These are phyloP conservation scores for Xerophyta viscosa DNA, from an alignment of 106 monocot species.

Conservation along the genomic window DNA sequence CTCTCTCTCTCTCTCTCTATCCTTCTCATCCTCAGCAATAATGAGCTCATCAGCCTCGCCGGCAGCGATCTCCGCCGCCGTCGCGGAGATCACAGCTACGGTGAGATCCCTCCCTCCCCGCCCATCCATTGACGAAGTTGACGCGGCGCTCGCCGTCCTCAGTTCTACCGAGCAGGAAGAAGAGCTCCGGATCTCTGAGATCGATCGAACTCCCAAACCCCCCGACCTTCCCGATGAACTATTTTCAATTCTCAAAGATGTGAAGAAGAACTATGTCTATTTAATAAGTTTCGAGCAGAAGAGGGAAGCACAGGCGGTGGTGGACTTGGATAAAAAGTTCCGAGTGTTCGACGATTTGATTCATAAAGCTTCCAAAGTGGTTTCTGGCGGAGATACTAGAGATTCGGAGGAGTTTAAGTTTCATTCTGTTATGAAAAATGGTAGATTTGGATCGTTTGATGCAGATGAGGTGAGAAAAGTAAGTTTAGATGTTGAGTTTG, in stretches of 20 bases:
- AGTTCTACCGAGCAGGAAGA: conserved; percentile 40
- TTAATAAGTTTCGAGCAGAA: conserved; percentile 50
- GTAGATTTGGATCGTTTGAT: too few species aligned
- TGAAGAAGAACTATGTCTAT: conserved; percentile 30
- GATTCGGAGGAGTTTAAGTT: conserved; percentile 6
- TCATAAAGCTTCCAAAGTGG: conserved; percentile 2
- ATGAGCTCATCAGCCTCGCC: too few species aligned
- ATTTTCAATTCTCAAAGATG: conserved; percentile 1
- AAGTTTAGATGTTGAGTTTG: too few species aligned
- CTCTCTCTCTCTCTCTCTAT: too few species aligned
- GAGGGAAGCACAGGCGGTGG: conserved; percentile 1
- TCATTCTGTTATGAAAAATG: too few species aligned
- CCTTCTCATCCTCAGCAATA: too few species aligned
- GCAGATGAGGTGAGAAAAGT: too few species aligned
- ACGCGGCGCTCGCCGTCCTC: conserved; percentile 63
- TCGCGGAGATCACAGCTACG: not conserved
- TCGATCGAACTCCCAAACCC: conserved; percentile 20
- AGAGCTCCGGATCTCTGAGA: conserved; percentile 36
- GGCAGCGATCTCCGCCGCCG: conserved; percentile 43
- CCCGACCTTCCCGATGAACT: conserved; percentile 43
- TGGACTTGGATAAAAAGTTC: conserved; percentile 7
- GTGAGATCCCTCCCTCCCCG: conserved; percentile 43
- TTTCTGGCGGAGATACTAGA: conserved; percentile 3
- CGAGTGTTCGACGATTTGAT: conserved; percentile 5
- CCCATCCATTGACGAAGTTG: conserved; percentile 64